Conservation (phyloP, 805 yeast genomes). For the Candida ponderosae region DNA sequence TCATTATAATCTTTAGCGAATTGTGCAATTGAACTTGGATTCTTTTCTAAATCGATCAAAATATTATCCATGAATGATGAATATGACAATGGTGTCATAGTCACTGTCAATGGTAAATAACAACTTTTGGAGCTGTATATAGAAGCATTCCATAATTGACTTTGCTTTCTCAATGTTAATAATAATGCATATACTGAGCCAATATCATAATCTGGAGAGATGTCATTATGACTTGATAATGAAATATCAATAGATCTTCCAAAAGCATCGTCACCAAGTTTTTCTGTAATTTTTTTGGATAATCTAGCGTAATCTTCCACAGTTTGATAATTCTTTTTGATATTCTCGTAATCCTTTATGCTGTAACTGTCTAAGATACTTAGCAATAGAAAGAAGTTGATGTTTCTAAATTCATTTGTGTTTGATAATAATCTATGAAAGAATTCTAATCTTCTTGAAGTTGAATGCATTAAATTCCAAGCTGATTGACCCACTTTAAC, state of each 20-base stretch:
- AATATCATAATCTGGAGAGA: background rate
- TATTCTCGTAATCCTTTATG: slow-evolving; percentile 16
- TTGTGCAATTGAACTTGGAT: slow-evolving; percentile 15
- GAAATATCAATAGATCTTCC: background rate
- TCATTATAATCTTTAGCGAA: slow-evolving; percentile 19
- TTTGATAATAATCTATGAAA: slow-evolving; percentile 38
- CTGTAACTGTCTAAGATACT: slow-evolving; percentile 26
- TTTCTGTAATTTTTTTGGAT: slow-evolving; percentile 7
- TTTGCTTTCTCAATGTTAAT: slow-evolving; percentile 41
- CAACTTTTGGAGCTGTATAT: slow-evolving; percentile 22
- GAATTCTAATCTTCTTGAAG: slow-evolving; percentile 34
- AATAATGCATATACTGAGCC: background rate
- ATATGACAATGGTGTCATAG: slow-evolving; percentile 33
- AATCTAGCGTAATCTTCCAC: slow-evolving; percentile 20
- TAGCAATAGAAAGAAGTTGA: slow-evolving; percentile 30
- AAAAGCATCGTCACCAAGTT: slow-evolving; percentile 13
- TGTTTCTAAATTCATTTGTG: slow-evolving; percentile 30
- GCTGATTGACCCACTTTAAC: slow-evolving; percentile 31
- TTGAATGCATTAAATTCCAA: slow-evolving; percentile 29
- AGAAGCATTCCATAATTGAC: slow-evolving; percentile 33
- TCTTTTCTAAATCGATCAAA: slow-evolving; percentile 20
- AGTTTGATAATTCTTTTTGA: slow-evolving; percentile 10
- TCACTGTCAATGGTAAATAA: slow-evolving; percentile 33
- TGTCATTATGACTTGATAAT: background rate
- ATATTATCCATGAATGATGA: slow-evolving; percentile 25